Evolutionary conservation across 495 filamentous ascomycete genomes (phyloP), one percentile per base, ranked within the genome.

Genomic region (Lepraria neglecta): DNA sequence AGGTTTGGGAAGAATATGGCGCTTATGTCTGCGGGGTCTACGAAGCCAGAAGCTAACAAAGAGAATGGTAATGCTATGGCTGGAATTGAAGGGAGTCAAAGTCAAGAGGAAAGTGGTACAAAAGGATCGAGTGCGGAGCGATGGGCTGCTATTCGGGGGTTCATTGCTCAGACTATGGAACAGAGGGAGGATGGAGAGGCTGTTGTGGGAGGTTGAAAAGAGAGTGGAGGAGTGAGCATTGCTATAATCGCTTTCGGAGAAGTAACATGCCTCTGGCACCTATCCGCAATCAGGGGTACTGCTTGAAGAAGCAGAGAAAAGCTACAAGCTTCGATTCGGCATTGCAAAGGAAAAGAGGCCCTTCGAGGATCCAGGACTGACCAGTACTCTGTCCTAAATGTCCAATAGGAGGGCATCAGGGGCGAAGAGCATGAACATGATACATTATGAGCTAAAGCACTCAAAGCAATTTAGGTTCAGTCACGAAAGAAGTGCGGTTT

Each of bases 1-100:
- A 77, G 92, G 61, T 96, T 96, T 69, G 84, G 81, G 60, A 80
- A 77, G 73, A 96, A 91, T 72, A 74, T 97, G 78, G 91, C 87
- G 44, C 58, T 68, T 60, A 78, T 84, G 73, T 66, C 81, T 61
- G 71, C 33, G 1, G 58, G 46, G 0, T 31, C 30, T 1, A 1
- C 7, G 3, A 46, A 35, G 1, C 24, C 21, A 14, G 35, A 10
- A 10, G 17, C 17, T 40, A 43, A n/a, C 5, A 11, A 24, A n/a
- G 55, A 24, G 19, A 44, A 24, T 1, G 61, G 51, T 11, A 47
- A 4, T 24, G 38, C 56, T 35, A n/a, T 43, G 6, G n/a, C 58
- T 12, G 63, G 60, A 6, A 30, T 7, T 14, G 56, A 31, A 9
- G 24, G 9, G 27, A 7, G 21, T 6, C 45, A 24, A 14, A 40